A percentile compares a stretch with the other conserved stretches of the same genome.
Conservation (phyloP, 352 stramenopile genomes). For the Pythium coloratum region DNA sequence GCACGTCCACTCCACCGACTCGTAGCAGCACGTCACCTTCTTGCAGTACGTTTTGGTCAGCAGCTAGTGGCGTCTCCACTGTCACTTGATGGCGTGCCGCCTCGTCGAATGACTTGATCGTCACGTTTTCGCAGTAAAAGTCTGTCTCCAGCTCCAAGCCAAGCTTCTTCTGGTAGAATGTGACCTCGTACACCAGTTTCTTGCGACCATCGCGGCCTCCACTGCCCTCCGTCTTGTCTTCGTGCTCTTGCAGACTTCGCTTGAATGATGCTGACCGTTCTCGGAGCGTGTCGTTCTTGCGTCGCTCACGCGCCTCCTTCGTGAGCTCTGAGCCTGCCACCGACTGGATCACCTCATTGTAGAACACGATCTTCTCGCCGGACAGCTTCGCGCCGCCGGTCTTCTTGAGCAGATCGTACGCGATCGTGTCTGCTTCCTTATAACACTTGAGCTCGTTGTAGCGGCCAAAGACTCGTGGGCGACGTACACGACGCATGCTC, state of each 20-base stretch:
- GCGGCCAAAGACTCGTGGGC: constrained; percentile 84
- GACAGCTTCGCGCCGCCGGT: constrained; percentile 67
- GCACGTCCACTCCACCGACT: constrained; percentile 79
- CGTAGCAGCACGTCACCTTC: constrained; percentile 75
- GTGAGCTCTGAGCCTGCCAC: constrained; percentile 73
- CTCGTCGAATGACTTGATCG: constrained; percentile 77
- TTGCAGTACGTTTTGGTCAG: constrained; percentile 67
- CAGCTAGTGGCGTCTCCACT: constrained; percentile 52
- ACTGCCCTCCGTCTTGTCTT: constrained; percentile 36
- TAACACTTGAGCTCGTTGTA: constrained; percentile 90
- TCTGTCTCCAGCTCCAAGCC: constrained; percentile 87
- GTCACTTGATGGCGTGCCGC: constrained; percentile 46
- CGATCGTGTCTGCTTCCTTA: constrained; percentile 86
- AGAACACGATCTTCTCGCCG: constrained; percentile 87
- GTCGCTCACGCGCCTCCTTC: constrained; percentile 66
- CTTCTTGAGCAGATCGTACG: constrained; percentile 81
- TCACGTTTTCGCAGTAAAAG: constrained; percentile 89
- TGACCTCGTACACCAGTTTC: constrained; percentile 80
- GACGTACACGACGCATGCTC: constrained; percentile 74
- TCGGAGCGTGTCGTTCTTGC: constrained; percentile 60
- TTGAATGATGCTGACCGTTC: constrained; percentile 73
- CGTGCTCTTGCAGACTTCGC: constrained; percentile 63
- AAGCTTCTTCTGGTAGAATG: constrained; percentile 81
- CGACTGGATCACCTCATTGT: constrained; percentile 84
- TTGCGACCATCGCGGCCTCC: constrained; percentile 32